Conservation (phyloP, 805 yeast genomes). For the Limtongozyma cylindracea region DNA sequence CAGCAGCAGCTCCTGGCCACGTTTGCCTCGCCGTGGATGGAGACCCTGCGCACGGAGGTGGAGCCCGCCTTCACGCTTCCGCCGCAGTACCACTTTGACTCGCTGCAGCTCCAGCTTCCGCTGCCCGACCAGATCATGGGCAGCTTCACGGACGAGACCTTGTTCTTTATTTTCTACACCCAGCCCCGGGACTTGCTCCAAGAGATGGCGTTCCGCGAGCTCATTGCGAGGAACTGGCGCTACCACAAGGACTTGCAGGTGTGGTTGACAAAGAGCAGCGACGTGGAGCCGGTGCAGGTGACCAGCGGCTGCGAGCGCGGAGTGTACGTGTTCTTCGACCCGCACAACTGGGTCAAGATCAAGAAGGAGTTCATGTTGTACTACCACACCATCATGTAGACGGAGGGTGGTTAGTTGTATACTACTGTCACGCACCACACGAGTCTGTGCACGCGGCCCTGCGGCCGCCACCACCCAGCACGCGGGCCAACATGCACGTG, state of each 20-base stretch:
- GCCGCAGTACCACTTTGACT: constrained; percentile 9
- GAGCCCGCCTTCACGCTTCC: constrained; percentile 66
- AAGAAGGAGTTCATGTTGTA: constrained; percentile 38
- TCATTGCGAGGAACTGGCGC: constrained; percentile 87
- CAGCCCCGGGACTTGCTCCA: constrained; percentile 84
- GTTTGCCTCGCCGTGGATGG: constrained; percentile 88
- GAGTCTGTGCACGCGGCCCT: not conserved
- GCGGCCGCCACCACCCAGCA: not conserved
- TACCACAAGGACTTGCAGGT: constrained; percentile 88
- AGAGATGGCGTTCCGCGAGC: constrained; percentile 79
- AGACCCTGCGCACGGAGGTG: constrained; percentile 71
- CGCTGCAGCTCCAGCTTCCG: constrained; percentile 11
- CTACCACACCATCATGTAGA: constrained; percentile 5
- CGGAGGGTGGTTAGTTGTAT: not conserved
- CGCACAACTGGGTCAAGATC: constrained; percentile 87
- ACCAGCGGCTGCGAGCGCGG: constrained; percentile 80
- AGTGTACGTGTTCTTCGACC: constrained; percentile 83
- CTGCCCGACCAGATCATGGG: constrained; percentile 22
- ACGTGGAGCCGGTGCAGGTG: constrained; percentile 61
- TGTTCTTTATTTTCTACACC: constrained; percentile 81
- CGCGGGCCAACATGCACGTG: not conserved
- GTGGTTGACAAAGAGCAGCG: constrained; percentile 89
- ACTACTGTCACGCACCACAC: not conserved
- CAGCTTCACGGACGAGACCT: constrained; percentile 68
- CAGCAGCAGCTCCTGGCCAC: constrained; percentile 27